Evolutionary conservation across 2,329 filamentous ascomycete genomes (phyloP), one percentile per base, ranked within the genome.

Genomic region (Diaporthe ampelina): DNA sequence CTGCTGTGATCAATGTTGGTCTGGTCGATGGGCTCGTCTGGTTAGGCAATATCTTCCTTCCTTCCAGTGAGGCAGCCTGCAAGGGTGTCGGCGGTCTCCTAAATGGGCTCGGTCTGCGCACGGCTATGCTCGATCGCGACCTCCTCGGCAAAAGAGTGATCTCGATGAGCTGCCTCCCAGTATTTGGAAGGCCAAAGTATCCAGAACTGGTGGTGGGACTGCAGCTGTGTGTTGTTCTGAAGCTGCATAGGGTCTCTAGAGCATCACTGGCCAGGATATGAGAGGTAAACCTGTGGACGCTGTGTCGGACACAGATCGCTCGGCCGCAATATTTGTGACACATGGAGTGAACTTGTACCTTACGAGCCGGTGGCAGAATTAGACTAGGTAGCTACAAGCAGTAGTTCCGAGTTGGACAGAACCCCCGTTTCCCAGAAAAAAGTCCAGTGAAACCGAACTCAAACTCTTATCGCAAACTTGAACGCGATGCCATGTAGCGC

Each of bases 21-120:
- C 21, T 50, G 45, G 45, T n/a, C 19, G 45, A 45, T 21, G 43
- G 43, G 19, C 45, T 9, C 45, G 45, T 19, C n/a, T 48, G 45
- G 45, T 21, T 48, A 48, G 45, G 45, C 45, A 48, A 6, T 21
- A 4, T 9, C 8, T n/a, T n/a, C 19, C 8, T 21, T n/a, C 17
- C 8, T 17, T 50, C 19, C 26, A 19, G 21, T 17, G 61, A 65
- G 61, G 61, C 43, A 35, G 43, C 61, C 43, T 35, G 40, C 6
- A 32, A 50, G 61, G 40, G 19, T 19, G 8, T 63, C 61, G 43
- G 43, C 43, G 40, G 43, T 65, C 29, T 26, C 61, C 61, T 50
- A 65, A 7, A n/a, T 13, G 19, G 26, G 1, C 17, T 21, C 17
- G 43, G 9, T 10, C 17, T 17, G 32, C 21, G 61, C 43, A 35